Base-by-base conservation (phyloP, 192 early-diverging fungal genomes). In the Phycomyces blakesleeanus region DNA sequence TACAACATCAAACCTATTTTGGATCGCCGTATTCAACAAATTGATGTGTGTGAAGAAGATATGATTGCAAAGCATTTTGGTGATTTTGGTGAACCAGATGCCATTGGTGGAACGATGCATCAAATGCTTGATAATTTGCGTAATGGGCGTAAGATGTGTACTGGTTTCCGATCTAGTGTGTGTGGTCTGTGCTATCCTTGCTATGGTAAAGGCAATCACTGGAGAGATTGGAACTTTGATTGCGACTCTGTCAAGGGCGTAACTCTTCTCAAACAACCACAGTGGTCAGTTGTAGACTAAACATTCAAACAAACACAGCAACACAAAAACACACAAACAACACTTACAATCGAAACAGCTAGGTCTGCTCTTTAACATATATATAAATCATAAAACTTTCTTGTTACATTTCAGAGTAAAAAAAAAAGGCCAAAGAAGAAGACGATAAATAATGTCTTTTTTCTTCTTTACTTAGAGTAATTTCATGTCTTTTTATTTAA, bases 51-150 rank as follows among this genome's bases (percentile, higher is more conserved):
- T 52, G 83, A 85, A 53, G 72, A 85, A 47, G 83, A 85, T 51
- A 80, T 85, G 83, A 81, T 85, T 65, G 83, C 77, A 11, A 85
- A 85, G 44, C 83, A 81, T 59, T 85, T 85, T 54, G 75, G 73
- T 51, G 80, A 81, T 38, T 68, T 68, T 25, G 67, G 51, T 49
- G 67, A 68, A 37, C 16, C 51, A 15, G 59, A 56, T 40, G 67
- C 67, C 4, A 68, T 68, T 27, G 61, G 64, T 21, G 77, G 76
- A 37, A 76, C 75, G 3, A 85, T 85, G 83, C 68, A 79, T 39
- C 76, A 78, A 12, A 85, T 85, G 79, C 72, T 80, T 29, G 72
- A 74, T 22, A 85, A 85, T 60, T 41, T 85, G 11, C 37, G 61
- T 1, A 74, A 76, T 50, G 58, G 64, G 22, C 67, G 75, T 2